Evolutionary conservation across 2,329 filamentous ascomycete species (phyloP), one percentile per base, ranked within the genome.

Genomic region (Epichloe uncinata): DNA sequence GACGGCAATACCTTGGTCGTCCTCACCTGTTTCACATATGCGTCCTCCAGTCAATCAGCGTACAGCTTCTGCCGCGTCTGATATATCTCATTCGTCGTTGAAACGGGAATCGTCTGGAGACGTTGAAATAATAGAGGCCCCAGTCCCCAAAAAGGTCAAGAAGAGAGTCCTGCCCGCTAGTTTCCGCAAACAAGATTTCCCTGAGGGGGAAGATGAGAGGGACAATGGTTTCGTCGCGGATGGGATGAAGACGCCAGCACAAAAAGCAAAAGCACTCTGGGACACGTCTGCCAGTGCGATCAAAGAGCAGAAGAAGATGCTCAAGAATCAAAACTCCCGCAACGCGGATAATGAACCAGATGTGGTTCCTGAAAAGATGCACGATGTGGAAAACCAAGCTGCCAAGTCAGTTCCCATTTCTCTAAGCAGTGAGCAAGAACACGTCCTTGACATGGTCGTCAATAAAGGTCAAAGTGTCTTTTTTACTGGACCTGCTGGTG

Each of bases 401-500:
- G 62, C 66, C 61, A 65, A 78, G 50, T 68, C 78, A 7, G 60
- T 61, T 26, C 68, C 75, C 9, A 76, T 94, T 9, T 82, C 84
- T 50, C 73, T 98, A 36, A 96, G 87, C 62, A 78, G 84, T 12
- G 93, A 98, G 63, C 93, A 98, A 66, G 77, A 80, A 52, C 81
- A 86, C 52, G 88, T 98, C 11, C 72, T 94, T 51, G 81, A 88
- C 43, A 72, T 96, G 18, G 91, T 98, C 9, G 77, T 88, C 7
- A 78, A 93, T 20, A 72, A 86, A 55, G 78, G 78, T 52, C 84
- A 89, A 64, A 97, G 91, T 58, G 90, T 96, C 2, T 98, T 98
- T 71, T 71, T 98, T 98, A 98, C 93, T 1, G 93, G 93, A 58
- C 95, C 93, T 52, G 93, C 93, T 51, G 89, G 85, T 73, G 96